Base-by-base conservation (phyloP, 129 eudicot genomes). In the Oenanthe sinensis region DNA sequence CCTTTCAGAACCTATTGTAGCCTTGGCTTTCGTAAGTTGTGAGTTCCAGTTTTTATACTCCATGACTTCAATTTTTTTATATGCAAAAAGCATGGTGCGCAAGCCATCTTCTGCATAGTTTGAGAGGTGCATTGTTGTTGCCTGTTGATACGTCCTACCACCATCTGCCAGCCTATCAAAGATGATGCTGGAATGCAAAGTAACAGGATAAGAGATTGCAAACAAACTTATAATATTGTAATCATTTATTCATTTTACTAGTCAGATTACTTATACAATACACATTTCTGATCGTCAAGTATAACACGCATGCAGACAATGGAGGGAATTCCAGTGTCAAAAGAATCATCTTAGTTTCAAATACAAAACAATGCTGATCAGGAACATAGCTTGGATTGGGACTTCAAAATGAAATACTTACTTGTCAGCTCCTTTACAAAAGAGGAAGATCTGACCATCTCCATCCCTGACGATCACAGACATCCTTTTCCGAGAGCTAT, bases 61-160 rank as follows among this genome's bases (percentile, higher is more conserved):
- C 8, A 44, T 36, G 8, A 19, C 80, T 36, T 82, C 74, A 75
- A 87, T 77, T 75, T 87, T 80, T 67, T 77, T 74, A 65, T 87
- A 87, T 2, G 86, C 88, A 82, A 87, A 87, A 80, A 78, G 86
- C 88, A 87, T 82, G 17, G 90, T 87, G 24, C 90, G 80, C 24
- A 87, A 76, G 46, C 90, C 90, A 49, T 87, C 90, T 85, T 87
- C 90, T 15, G 90, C 88, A 45, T 85, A 87, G 43, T 82, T 85
- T 60, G 88, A 87, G 37, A 87, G 90, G 75, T 87, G 86, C 85
- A 85, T 80, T 19, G 88, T 87, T 82, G 90, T 87, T 37, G 86
- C 86, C 48, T 87, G 88, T 81, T 85, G 88, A 77, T 87, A 87
- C 6, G 90, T 82, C 81, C 90, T 87, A 20, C 90, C 90, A 85